phyloP scores from a whole-genome alignment of 164 flowering plant genomes.

The Macadamia tetraphylla region DNA sequence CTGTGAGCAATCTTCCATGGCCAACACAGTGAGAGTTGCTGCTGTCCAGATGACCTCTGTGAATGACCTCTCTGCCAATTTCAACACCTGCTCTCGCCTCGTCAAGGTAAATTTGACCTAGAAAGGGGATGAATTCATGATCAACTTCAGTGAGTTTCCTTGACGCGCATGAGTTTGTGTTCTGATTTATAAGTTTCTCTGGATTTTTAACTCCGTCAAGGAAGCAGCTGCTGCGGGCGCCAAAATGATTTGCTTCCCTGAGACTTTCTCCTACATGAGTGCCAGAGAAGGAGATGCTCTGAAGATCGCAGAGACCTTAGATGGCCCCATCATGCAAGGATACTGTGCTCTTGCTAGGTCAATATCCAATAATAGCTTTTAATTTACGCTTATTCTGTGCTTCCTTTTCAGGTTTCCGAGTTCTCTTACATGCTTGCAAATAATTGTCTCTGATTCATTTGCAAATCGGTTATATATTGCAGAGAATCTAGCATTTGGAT shows the following conservation, averaged over 20 bases:
- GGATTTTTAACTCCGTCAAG: slow-evolving; percentile 25
- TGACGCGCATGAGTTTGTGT: neutral
- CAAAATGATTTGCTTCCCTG: slow-evolving; percentile 81
- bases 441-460: neutral
- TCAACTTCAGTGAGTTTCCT: too few species aligned
- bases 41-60: slow-evolving; percentile 94
- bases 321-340: slow-evolving; percentile 79
- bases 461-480: slow-evolving; percentile 14
- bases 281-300: slow-evolving; percentile 63
- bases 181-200: neutral
- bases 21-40: slow-evolving; percentile 59
- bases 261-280: slow-evolving; percentile 71
- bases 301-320: slow-evolving; percentile 62
- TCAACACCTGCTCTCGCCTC: slow-evolving; percentile 74
- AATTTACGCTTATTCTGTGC: too few species aligned
- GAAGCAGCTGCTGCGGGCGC: slow-evolving; percentile 92
- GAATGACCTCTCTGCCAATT: slow-evolving; percentile 72
- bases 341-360: slow-evolving; percentile 90
- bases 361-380: neutral
- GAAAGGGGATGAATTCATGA: too few species aligned
- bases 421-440: neutral
- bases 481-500: slow-evolving; percentile 87
- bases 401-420: neutral
- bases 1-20: slow-evolving; percentile 31
- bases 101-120: slow-evolving; percentile 40